Base-by-base conservation (phyloP, 73 alveolate genomes). In the Diophrys appendiculata region DNA sequence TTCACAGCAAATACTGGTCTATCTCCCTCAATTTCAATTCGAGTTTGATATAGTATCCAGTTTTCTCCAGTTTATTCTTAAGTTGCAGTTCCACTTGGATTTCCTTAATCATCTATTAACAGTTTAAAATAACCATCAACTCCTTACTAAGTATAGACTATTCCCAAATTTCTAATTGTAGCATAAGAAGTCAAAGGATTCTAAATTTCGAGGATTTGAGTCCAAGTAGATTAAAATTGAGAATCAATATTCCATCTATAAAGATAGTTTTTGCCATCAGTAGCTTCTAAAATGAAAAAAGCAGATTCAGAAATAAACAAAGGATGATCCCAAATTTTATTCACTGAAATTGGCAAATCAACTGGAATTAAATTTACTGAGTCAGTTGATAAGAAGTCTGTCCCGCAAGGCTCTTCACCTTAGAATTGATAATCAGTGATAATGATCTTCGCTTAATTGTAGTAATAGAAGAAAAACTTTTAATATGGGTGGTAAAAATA, bases 401-500 rank as follows among this genome's bases (percentile, higher is more conserved):
- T 13, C 24, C 65, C 8, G 8, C 65, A 52, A 52, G 65, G 65
- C 8, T 52, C 65, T 13, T 22, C 22, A 13, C 22, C 24, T 52
- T 22, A 13, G 65, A 52, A 52, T 8, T 13, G 65, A 52, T 52
- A 22, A 13, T 13, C 22, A 52, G 24, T 52, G 65, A 22, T 60
- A 3, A 60, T 31, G 31, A 60, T 27, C 28, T 60, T 60, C 25
- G 18, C 25, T 3, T 60, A 23, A 31, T 60, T 60, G 71, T 60
- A 60, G 25, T 60, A 23, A 23, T 60, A 60, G 71, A 60, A 60
- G 71, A 60, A 60, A 31, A 60, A 60, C 18, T 60, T 60, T 2
- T 60, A 3, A 23, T 60, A 60, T 23, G 71, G 71, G 25, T 60
- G 71, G 28, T 60, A 60, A 31, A 23, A 11, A 23, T 60, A 60